These are phyloP conservation scores for Chloropicon primus DNA, from an alignment of 139 green algal species.

Conservation along the genomic window DNA sequence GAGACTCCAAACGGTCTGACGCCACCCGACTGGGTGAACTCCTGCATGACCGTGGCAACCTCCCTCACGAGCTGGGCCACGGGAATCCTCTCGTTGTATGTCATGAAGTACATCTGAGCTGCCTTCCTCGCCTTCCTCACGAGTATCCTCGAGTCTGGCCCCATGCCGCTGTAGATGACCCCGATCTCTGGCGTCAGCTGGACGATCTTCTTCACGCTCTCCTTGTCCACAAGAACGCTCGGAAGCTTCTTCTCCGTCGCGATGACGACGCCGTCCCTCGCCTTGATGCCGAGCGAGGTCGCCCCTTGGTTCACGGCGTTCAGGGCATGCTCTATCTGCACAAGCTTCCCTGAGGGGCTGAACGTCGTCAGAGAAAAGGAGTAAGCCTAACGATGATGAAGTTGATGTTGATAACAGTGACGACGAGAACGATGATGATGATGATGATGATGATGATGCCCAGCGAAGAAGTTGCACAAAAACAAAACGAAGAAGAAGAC, in stretches of 20 bases:
- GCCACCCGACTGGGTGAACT: constrained; percentile 92
- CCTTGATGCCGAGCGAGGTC: constrained; percentile 93
- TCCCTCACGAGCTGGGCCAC: constrained; percentile 93
- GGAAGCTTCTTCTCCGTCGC: constrained; percentile 98
- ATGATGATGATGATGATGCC: too few relatives aligned
- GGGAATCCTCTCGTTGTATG: constrained; percentile 94
- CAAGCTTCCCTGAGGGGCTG: constrained; percentile 92
- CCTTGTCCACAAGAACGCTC: constrained; percentile 62
- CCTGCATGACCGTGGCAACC: constrained; percentile 96
- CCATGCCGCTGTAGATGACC: constrained; percentile 94
- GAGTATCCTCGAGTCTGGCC: constrained; percentile 89
- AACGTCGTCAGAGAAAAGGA: constrained; percentile 98
- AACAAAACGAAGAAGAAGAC: too few relatives aligned
- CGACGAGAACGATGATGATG: too few relatives aligned
- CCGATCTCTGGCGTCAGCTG: constrained; percentile 83
- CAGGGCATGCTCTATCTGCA: constrained; percentile 97
- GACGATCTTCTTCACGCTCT: constrained; percentile 83
- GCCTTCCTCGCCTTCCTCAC: constrained; percentile 81
- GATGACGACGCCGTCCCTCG: constrained; percentile 93
- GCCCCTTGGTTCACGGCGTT: constrained; percentile 81
- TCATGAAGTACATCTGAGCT: constrained; percentile 73
- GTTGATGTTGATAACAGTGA: too few relatives aligned
- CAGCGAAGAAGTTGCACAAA: too few relatives aligned
- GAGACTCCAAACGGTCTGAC: constrained; percentile 97
- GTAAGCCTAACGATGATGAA: too few relatives aligned